A percentile compares a stretch with the other conserved stretches of the same genome.
Conservation (phyloP, 2,329 filamentous ascomycete species). For the Xylariaceae sp. region DNA sequence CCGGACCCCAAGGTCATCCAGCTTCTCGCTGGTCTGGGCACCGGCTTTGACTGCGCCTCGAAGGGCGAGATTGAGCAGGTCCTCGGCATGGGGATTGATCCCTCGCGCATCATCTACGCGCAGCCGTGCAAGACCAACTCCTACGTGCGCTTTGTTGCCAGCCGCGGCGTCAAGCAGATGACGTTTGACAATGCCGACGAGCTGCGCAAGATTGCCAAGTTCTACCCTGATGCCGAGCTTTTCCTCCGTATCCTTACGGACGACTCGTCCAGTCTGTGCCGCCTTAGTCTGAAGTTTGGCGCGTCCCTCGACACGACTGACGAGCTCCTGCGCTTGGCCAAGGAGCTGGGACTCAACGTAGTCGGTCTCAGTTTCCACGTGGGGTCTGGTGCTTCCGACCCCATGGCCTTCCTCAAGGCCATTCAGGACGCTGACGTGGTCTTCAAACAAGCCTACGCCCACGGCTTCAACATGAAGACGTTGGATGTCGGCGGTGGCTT, state of each 20-base stretch:
- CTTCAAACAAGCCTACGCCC: constrained; percentile 73
- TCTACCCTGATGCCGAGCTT: constrained; percentile 83
- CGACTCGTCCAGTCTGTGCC: constrained; percentile 89
- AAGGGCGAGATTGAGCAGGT: constrained; percentile 96
- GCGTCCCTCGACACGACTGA: constrained; percentile 79
- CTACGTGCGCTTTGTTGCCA: constrained; percentile 85
- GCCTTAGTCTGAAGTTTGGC: constrained; percentile 95
- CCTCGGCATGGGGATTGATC: constrained; percentile 73
- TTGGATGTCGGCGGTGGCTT: constrained; percentile 95
- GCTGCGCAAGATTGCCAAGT: constrained; percentile 93
- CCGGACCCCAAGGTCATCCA: constrained; percentile 84
- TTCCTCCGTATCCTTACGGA: constrained; percentile 94
- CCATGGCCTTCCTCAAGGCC: constrained; percentile 83
- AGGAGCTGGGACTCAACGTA: constrained; percentile 78
- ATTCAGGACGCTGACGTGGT: constrained; percentile 83
- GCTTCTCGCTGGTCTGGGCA: constrained; percentile 81
- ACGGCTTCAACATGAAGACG: constrained; percentile 78
- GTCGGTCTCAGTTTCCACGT: constrained; percentile 98
- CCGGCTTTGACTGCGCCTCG: constrained; percentile 96
- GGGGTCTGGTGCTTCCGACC: constrained; percentile 90
- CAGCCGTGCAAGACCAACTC: constrained; percentile 99
- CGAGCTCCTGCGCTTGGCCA: constrained; percentile 72
- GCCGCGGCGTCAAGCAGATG: constrained; percentile 89
- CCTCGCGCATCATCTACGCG: constrained; percentile 93
- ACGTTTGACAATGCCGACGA: constrained; percentile 98